Evolutionary conservation across 257 asterid species (phyloP), one percentile per base, ranked within the genome.

Genomic region (Perilla frutescens): DNA sequence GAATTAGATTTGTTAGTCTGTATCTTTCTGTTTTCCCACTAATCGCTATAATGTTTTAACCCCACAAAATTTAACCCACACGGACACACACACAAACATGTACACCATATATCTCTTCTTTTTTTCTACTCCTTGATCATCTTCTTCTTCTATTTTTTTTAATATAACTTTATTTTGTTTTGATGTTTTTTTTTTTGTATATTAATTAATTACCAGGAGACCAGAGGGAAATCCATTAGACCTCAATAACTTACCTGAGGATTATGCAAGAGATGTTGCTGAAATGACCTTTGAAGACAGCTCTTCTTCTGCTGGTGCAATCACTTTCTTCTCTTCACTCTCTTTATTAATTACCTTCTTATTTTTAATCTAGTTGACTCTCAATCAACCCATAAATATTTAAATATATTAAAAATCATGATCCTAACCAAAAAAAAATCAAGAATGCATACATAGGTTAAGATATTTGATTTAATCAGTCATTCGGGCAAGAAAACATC

Each of bases 201-300:
- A 39, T 72, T n/a, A n/a, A n/a, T n/a, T n/a, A n/a, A n/a, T n/a
- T 72, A 62, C 51, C 90, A 94, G 99, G 97, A 91, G 97, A 85
- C 72, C 93, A 67, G 90, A 87, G 76, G 90, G 79, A 74, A 91
- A 84, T 51, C 93, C 93, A 4, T 81, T 94, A 81, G 99, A 94
- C 82, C 99, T 94, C 82, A 94, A 94, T 84, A 91, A 90, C 87
- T 87, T 94, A 77, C 99, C 99, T 29, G 99, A 86, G 83, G 99
- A 91, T 72, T 87, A 83, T 81, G 72, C 76, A 26, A 85, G 85
- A 29, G 85, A 84, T 83, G 96, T 86, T 75, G 89, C 81, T 41
- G 86, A 84, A 82, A 83, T 87, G 75, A 58, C 62, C 68, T 77
- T 80, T 64, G 96, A 87, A n/a, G 93, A 87, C 89, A 87, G 74